phyloP scores from a whole-genome alignment of 2,329 filamentous ascomycete genomes.

The Phyllosticta citrichinensis region DNA sequence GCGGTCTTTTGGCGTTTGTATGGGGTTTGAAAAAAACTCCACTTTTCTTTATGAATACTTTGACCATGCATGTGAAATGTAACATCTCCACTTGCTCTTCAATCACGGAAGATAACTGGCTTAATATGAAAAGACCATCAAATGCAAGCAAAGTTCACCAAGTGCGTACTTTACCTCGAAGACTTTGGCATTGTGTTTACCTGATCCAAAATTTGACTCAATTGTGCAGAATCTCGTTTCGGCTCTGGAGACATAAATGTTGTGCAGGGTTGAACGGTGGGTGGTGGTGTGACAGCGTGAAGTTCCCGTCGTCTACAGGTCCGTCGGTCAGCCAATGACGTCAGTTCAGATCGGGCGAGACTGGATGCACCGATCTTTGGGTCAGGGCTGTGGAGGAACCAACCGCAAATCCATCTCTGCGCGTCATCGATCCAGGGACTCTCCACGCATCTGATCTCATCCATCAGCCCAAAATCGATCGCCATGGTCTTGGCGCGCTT shows the following conservation, averaged over 20 bases:
- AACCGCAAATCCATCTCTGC: not conserved
- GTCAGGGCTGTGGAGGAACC: not conserved
- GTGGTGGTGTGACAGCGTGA: too few species aligned
- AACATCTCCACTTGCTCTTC: not conserved
- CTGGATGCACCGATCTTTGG: too few species aligned
- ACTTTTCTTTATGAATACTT: not conserved
- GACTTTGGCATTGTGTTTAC: too few species aligned
- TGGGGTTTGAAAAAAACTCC: not conserved
- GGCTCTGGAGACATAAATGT: too few species aligned
- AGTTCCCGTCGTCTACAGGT: too few species aligned
- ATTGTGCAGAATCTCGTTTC: too few species aligned
- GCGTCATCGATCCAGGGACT: not conserved
- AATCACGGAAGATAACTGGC: too few species aligned
- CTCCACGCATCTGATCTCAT: not conserved
- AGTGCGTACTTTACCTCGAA: too few species aligned
- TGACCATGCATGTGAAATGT: not conserved
- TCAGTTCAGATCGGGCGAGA: not conserved
- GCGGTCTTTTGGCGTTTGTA: not conserved
- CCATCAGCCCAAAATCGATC: not conserved
- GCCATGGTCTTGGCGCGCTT: not conserved
- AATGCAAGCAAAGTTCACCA: too few species aligned
- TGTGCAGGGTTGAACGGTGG: too few species aligned
- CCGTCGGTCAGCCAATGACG: not conserved
- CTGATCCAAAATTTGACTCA: too few species aligned
- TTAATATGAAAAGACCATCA: too few species aligned